These are phyloP conservation scores for Aphanomyces euteiches DNA, from an alignment of 352 stramenopile genomes.

Conservation along the genomic window DNA sequence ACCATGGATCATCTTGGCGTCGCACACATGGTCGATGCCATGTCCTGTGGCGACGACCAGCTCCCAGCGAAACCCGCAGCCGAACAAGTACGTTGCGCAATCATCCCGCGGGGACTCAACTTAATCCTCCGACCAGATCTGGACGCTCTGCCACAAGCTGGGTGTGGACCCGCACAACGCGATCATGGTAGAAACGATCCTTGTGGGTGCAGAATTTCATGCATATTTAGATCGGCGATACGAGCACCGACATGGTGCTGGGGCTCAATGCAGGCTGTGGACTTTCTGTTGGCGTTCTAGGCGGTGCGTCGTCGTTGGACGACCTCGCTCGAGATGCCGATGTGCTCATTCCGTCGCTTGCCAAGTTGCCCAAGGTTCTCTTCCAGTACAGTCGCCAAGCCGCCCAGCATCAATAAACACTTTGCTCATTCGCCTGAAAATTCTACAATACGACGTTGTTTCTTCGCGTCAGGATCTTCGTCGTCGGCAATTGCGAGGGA, in stretches of 20 bases:
- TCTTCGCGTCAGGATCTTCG: neutral
- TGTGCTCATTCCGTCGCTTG: constrained; percentile 73
- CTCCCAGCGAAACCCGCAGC: constrained; percentile 74
- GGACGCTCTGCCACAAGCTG: constrained; percentile 74
- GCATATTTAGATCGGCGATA: constrained; percentile 54
- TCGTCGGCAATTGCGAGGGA: neutral
- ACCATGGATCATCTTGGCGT: constrained; percentile 74
- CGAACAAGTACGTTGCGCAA: constrained; percentile 43
- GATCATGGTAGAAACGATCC: constrained; percentile 55
- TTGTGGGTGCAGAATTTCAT: neutral
- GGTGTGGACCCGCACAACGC: constrained; percentile 76
- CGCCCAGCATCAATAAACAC: neutral
- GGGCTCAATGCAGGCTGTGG: constrained; percentile 70
- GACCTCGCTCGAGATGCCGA: constrained; percentile 79
- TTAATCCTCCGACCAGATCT: constrained; percentile 41
- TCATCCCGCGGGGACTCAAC: neutral
- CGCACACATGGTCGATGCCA: constrained; percentile 65
- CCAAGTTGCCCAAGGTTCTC: constrained; percentile 72
- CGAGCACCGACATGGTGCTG: constrained; percentile 80
- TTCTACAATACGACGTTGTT: too few relatives aligned
- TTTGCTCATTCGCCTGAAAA: too few relatives aligned
- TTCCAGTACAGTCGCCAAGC: constrained; percentile 82
- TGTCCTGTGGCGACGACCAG: constrained; percentile 78
- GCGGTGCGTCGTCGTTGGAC: constrained; percentile 72
- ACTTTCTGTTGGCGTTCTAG: constrained; percentile 71